Evolutionary conservation across 495 filamentous ascomycete species (phyloP).

Genomic region (Hypomontagnella monticulosa): DNA sequence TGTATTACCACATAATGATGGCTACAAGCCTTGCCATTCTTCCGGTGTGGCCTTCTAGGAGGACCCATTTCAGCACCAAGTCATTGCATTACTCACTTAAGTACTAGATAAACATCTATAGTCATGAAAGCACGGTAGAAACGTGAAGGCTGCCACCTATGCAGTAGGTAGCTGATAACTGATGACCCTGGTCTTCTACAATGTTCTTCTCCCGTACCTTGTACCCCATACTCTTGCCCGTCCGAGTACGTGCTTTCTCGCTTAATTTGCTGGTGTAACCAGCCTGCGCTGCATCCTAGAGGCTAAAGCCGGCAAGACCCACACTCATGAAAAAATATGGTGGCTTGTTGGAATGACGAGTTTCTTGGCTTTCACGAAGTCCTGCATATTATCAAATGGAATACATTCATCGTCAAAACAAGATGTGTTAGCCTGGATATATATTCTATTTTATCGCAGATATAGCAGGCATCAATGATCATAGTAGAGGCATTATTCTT

Average conservation of each 20-base stretch:
- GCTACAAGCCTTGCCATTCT: constrained; percentile 2
- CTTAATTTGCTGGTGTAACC: constrained; percentile 30
- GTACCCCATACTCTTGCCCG: constrained; percentile 11
- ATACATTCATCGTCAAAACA: too few relatives aligned
- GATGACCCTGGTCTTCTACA: too few relatives aligned
- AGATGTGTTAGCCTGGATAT: too few relatives aligned
- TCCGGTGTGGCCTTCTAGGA: neutral
- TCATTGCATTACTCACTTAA: constrained; percentile 2
- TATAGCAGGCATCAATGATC: too few relatives aligned
- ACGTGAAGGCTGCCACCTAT: constrained; percentile 8
- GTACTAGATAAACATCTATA: neutral
- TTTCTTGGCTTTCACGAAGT: constrained; percentile 24
- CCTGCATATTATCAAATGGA: constrained; percentile 1
- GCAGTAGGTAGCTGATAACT: constrained; percentile 12
- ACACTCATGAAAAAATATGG: constrained; percentile 34
- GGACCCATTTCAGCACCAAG: neutral
- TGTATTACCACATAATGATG: constrained; percentile 39
- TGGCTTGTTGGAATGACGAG: constrained; percentile 45
- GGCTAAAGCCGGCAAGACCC: constrained; percentile 37
- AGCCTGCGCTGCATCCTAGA: constrained; percentile 20
- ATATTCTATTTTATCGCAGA: too few relatives aligned
- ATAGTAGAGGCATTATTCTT: too few relatives aligned
- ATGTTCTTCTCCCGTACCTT: constrained; percentile 16
- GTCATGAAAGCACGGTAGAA: constrained; percentile 15
- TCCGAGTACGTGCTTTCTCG: constrained; percentile 35